Conservation (phyloP, 2,329 filamentous ascomycete genomes). For the Aspergillus hortae region DNA sequence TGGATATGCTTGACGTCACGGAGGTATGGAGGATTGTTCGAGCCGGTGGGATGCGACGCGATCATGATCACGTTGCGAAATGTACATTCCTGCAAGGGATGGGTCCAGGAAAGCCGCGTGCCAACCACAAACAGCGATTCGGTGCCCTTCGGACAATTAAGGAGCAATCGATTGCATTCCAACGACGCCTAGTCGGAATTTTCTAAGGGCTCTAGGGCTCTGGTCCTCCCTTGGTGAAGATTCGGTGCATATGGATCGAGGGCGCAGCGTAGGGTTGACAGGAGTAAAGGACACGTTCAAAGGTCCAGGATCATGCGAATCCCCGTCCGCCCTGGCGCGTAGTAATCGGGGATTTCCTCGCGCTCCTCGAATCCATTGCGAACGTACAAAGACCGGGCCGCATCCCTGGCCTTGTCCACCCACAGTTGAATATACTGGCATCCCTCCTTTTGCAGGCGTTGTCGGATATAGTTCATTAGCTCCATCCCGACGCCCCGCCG, state of each 20-base stretch:
- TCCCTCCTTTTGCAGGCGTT: slow-evolving; percentile 43
- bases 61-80: slow-evolving; percentile 30
- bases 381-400: slow-evolving; percentile 45
- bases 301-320: slow-evolving; percentile 42
- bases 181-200: background rate
- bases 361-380: slow-evolving; percentile 45
- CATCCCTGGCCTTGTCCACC: slow-evolving; percentile 48
- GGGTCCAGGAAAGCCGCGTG: slow-evolving; percentile 19
- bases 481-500: slow-evolving; percentile 45
- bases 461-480: slow-evolving; percentile 43
- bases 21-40: slow-evolving; percentile 32
- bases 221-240: background rate
- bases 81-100: slow-evolving; percentile 33
- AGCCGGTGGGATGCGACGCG: slow-evolving; percentile 24
- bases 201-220: background rate
- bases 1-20: slow-evolving; percentile 38
- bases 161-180: slow-evolving; percentile 9
- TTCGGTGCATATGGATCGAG: background rate
- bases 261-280: slow-evolving; percentile 17
- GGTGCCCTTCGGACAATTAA: slow-evolving; percentile 18
- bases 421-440: slow-evolving; percentile 49
- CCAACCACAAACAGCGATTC: slow-evolving; percentile 18
- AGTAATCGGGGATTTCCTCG: slow-evolving; percentile 48
- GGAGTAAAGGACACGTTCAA: slow-evolving; percentile 23
- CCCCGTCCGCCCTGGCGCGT: slow-evolving; percentile 47